These are phyloP conservation scores for Nitzschia putrida DNA, from an alignment of 108 stramenopile genomes.

Conservation along the genomic window DNA sequence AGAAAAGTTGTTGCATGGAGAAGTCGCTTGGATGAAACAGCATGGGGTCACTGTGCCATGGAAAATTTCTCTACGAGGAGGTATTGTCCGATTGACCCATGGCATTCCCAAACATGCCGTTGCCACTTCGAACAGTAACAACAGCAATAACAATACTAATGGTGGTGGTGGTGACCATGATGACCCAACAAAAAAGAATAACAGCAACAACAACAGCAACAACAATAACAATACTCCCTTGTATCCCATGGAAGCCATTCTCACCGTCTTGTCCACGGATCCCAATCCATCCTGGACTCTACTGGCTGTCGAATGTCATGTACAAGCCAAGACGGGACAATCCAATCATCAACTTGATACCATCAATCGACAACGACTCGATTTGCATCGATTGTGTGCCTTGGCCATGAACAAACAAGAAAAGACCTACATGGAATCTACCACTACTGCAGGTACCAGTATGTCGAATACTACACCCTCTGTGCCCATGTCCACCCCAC, in stretches of 20 bases:
- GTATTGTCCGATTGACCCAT: conserved; percentile 69
- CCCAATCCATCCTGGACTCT: conserved; percentile 69
- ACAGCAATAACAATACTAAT: conserved; percentile 15
- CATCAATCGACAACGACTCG: conserved; percentile 79
- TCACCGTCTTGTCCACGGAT: conserved; percentile 64
- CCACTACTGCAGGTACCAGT: no score
- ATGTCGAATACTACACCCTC: no score
- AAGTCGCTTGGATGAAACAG: conserved; percentile 61
- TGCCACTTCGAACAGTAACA: conserved; percentile 7
- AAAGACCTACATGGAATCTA: conserved; percentile 15
- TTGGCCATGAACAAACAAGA: conserved; percentile 77
- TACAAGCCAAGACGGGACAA: conserved; percentile 83
- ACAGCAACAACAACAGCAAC: conserved; percentile 47
- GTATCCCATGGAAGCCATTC: conserved; percentile 81
- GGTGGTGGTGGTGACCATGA: no score
- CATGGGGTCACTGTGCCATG: conserved; percentile 26
- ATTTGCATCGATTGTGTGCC: conserved; percentile 82
- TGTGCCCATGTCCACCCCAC: not conserved
- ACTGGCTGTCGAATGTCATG: conserved; percentile 66
- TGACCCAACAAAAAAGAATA: conserved; percentile 49
- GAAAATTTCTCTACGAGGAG: conserved; percentile 51
- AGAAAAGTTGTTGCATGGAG: conserved; percentile 73
- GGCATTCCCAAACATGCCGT: conserved; percentile 56
- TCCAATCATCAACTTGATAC: conserved; percentile 83
- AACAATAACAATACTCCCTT: conserved; percentile 15